phyloP scores from a whole-genome alignment of 768 basidiomycete genomes.

The Wakefieldia striispora region DNA sequence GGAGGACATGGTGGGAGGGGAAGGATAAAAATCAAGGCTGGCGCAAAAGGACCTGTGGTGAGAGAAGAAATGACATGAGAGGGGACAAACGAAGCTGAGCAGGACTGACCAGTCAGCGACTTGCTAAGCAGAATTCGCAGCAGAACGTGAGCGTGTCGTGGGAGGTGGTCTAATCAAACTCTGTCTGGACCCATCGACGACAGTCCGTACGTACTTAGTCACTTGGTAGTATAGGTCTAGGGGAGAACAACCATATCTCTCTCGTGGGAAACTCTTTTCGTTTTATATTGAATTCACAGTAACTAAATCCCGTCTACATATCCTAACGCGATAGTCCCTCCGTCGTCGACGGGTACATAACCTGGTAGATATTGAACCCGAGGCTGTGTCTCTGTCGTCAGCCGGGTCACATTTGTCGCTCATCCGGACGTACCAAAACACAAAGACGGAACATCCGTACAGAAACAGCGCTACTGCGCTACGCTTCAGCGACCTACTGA shows the following conservation, averaged over 20 bases:
- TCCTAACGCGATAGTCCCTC: neutral
- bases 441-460: conserved; percentile 78
- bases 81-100: conserved; percentile 3
- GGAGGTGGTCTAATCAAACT: conserved; percentile 17
- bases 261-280: conserved; percentile 35
- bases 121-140: neutral
- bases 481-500: conserved; percentile 51
- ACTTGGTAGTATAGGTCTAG: too few relatives aligned
- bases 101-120: conserved; percentile 7
- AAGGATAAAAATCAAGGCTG: conserved; percentile 9
- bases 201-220: conserved; percentile 6
- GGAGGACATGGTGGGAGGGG: conserved; percentile 12
- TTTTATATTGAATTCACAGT: too few relatives aligned
- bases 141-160: conserved; percentile 6
- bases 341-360: conserved; percentile 37
- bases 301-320: too few relatives aligned
- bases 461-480: conserved; percentile 63
- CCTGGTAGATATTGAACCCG: conserved; percentile 74
- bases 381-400: conserved; percentile 45
- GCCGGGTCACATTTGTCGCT: neutral
- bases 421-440: conserved; percentile 74
- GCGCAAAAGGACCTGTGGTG: conserved; percentile 5
- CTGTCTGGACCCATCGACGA: conserved; percentile 26
- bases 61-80: neutral
- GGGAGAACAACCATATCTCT: conserved; percentile 19